phyloP scores from a whole-genome alignment of 495 filamentous ascomycete genomes.

The Penicillium bovifimosum region DNA sequence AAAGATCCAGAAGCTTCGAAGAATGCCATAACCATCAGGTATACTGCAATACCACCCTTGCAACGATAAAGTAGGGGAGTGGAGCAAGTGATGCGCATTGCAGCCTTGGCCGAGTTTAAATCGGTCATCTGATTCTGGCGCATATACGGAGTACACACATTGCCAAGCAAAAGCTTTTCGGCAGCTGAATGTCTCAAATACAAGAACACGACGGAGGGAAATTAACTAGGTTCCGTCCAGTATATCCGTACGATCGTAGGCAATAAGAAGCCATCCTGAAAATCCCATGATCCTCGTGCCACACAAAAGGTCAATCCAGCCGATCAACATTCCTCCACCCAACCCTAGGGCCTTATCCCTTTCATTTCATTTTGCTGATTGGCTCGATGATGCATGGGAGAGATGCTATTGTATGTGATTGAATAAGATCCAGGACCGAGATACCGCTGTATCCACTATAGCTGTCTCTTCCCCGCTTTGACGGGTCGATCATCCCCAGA shows the following conservation, averaged over 20 bases:
- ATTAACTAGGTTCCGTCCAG: too few species aligned
- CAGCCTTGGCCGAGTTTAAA: slow-evolving; percentile 6
- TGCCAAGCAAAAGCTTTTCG: background rate
- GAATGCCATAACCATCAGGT: background rate
- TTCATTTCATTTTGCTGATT: slow-evolving; percentile 9
- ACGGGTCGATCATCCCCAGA: slow-evolving; percentile 18
- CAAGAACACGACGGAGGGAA: too few species aligned
- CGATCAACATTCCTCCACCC: slow-evolving; percentile 22
- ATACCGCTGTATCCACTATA: slow-evolving; percentile 1
- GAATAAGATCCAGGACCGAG: background rate
- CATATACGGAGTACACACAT: background rate
- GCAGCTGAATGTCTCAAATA: background rate
- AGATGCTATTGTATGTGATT: background rate
- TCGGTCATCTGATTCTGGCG: background rate
- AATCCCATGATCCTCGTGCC: background rate
- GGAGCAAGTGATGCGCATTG: background rate
- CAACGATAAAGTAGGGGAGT: slow-evolving; percentile 7
- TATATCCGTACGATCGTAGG: too few species aligned
- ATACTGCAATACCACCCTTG: slow-evolving; percentile 6
- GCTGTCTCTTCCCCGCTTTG: slow-evolving; percentile 16
- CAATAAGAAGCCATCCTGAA: background rate
- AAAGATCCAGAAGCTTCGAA: slow-evolving; percentile 2
- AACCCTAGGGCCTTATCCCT: slow-evolving; percentile 16
- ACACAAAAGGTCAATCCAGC: slow-evolving; percentile 13
- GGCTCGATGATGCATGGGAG: slow-evolving; percentile 1